Base-by-base conservation (phyloP, 2,329 filamentous ascomycete species). In the Catunica adiposa region DNA sequence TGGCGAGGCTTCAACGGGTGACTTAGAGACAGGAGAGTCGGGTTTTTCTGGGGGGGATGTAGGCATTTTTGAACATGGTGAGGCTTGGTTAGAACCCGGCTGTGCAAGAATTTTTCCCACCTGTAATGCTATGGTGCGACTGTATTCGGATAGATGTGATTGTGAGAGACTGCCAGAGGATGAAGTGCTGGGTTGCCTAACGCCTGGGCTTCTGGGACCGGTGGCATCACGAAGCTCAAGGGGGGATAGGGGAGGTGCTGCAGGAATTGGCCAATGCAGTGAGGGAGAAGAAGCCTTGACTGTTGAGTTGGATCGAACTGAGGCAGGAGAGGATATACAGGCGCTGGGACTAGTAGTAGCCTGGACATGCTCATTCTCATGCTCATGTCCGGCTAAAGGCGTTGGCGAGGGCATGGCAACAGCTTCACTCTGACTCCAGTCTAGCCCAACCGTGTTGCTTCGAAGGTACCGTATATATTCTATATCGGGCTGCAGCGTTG, bases 251-350 rank as follows among this genome's bases (percentile, higher is more conserved):
- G 44, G 44, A 25, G 44, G 26, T 14, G 22, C 15, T 15, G 23
- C 17, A 25, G 44, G 4, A 17, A 48, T 48, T 7, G 44, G 22
- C 44, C 44, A 48, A 25, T 48, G 17, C 9, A 22, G 7, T n/a
- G 22, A n/a, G 15, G 44, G 53, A 20, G 53, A 54, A 20, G 54
- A 51, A 11, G 57, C 48, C n/a, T 56, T 56, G 51, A 58, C 38
- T 14, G 57, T 56, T 14, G 57, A 56, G 37, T 53, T 56, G 42
- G 57, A 58, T 46, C 51, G 54, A 22, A 58, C 40, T 1, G 56
- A 58, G 14, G 56, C 54, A 8, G 56, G 56, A 23, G 56, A 58
- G 20, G 56, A 58, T 11, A 58, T 47, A 46, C 52, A 55, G n/a
- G 56, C 20, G 11, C 22, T 52, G 20, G 56, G 46, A 22, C 47